Percentiles rank a stretch among this genome's conserved stretches.
Conservation (phyloP, 495 filamentous ascomycete species). For the Neurospora tetraspora region DNA sequence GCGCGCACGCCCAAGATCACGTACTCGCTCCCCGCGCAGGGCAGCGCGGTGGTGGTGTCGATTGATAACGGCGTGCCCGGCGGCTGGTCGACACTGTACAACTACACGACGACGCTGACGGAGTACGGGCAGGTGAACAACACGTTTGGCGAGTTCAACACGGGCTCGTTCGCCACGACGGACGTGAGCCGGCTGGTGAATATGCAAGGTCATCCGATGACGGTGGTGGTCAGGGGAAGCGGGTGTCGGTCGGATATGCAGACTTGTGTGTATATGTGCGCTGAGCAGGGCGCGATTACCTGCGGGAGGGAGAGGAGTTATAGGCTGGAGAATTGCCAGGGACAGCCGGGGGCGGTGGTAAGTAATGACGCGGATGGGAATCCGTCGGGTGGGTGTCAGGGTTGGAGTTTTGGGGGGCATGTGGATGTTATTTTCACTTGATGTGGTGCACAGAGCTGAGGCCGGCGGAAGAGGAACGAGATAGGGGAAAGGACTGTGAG, state of each 20-base stretch:
- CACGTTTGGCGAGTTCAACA: conserved; percentile 31
- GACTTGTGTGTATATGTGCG: conserved; percentile 14
- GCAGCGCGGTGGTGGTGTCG: conserved; percentile 11
- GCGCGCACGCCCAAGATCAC: conserved; percentile 14
- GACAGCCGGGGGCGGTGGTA: conserved; percentile 6
- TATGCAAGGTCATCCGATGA: conserved; percentile 28
- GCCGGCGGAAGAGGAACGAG: neutral
- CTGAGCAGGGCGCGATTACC: neutral
- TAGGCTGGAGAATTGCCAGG: conserved; percentile 12
- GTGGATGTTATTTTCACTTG: conserved; percentile 12
- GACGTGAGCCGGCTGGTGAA: conserved; percentile 30
- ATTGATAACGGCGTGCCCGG: conserved; percentile 18
- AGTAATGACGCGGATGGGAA: conserved; percentile 13
- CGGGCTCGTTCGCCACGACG: conserved; percentile 17
- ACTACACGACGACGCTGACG: conserved; percentile 16
- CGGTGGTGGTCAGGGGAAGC: conserved; percentile 1
- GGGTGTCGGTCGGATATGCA: conserved; percentile 15
- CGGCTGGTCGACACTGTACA: conserved; percentile 22
- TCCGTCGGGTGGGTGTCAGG: conserved; percentile 20
- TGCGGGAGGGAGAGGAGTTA: conserved; percentile 16
- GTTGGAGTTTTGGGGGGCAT: conserved; percentile 17
- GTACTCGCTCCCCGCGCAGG: conserved; percentile 16
- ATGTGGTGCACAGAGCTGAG: neutral
- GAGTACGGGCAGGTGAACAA: conserved; percentile 25
- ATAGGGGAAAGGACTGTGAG: neutral